phyloP scores from a whole-genome alignment of 208 protist species.

The Trichomonas vaginalis region DNA sequence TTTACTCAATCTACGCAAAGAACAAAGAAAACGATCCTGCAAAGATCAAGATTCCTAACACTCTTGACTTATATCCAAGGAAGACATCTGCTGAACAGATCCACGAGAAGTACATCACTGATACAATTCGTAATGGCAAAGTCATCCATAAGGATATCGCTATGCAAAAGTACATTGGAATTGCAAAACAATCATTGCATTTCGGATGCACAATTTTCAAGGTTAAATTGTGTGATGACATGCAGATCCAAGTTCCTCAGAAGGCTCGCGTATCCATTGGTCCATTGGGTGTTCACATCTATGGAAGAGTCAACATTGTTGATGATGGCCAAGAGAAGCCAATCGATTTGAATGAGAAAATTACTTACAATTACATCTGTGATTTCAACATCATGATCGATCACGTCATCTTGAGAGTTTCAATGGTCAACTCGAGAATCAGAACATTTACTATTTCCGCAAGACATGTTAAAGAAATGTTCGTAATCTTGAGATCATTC shows the following conservation, averaged over 20 bases:
- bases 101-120: not conserved
- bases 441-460: not conserved
- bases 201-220: not conserved
- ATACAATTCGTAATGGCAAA: not conserved
- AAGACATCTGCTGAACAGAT: too few relatives aligned
- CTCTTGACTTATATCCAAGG: not conserved
- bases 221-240: not conserved
- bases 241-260: not conserved
- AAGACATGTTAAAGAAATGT: not conserved
- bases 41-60: not conserved
- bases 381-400: not conserved
- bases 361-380: not conserved
- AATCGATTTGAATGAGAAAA: not conserved
- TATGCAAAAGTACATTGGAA: not conserved
- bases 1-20: not conserved
- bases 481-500: not conserved
- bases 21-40: not conserved
- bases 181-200: not conserved
- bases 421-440: not conserved
- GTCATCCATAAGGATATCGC: not conserved
- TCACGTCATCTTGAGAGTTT: not conserved
- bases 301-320: not conserved
- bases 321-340: not conserved
- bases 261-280: not conserved
- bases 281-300: not conserved